These are phyloP conservation scores for Myotisia sp. DNA, from an alignment of 2,329 filamentous ascomycete genomes.

Conservation along the genomic window DNA sequence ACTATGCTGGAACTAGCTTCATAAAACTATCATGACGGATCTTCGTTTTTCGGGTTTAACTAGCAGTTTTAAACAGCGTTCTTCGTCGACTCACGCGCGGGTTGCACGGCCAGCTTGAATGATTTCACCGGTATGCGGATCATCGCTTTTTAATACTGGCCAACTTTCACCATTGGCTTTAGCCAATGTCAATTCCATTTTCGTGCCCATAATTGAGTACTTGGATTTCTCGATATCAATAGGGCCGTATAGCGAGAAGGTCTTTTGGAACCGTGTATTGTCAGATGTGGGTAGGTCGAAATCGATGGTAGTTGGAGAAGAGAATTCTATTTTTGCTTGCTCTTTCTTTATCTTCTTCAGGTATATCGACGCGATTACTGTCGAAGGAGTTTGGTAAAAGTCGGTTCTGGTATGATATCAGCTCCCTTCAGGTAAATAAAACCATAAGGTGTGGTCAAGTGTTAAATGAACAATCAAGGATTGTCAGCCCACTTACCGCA, in stretches of 20 bases:
- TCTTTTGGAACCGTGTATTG: conserved; percentile 63
- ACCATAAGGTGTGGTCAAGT: not conserved
- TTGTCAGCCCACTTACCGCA: conserved; percentile 44
- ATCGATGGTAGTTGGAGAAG: conserved; percentile 43
- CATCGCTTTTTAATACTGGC: conserved; percentile 71
- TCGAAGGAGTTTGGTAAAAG: conserved; percentile 81
- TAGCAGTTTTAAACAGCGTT: too few relatives aligned
- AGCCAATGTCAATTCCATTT: conserved; percentile 64
- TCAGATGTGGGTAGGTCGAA: conserved; percentile 81
- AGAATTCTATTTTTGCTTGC: conserved; percentile 57
- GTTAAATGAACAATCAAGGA: not conserved
- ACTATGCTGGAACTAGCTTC: too few relatives aligned
- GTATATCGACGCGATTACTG: conserved; percentile 83
- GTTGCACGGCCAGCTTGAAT: conserved; percentile 78
- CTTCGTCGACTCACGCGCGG: conserved; percentile 32
- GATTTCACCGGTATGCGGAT: conserved; percentile 60
- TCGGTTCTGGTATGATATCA: conserved; percentile 46
- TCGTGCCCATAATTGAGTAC: conserved; percentile 75
- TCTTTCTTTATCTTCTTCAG: conserved; percentile 92
- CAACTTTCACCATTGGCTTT: conserved; percentile 66
- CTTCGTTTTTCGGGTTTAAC: too few relatives aligned
- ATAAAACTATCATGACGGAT: too few relatives aligned
- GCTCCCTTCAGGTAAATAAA: conserved; percentile 5
- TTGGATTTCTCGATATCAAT: conserved; percentile 64
- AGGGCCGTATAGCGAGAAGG: conserved; percentile 58